These are phyloP conservation scores for Cladophialophora yegresii DNA, from an alignment of 2,329 filamentous ascomycete species.

Conservation along the genomic window DNA sequence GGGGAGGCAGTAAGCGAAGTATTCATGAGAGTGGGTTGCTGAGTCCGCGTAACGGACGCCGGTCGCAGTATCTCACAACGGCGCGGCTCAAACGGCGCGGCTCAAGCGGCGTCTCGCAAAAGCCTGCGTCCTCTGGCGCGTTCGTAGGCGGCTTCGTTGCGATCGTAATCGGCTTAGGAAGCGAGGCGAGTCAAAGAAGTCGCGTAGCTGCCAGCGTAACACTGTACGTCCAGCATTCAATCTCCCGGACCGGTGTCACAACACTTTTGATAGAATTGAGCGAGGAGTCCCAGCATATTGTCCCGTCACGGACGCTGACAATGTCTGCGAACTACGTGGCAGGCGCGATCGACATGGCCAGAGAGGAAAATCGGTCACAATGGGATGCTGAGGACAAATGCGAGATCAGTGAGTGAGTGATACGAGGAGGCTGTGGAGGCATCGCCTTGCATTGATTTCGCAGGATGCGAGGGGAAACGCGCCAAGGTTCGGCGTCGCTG, in stretches of 20 bases:
- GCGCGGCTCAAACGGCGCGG: conserved; percentile 17
- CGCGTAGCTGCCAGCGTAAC: not conserved
- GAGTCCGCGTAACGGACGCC: conserved; percentile 16
- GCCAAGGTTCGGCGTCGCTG: conserved; percentile 4
- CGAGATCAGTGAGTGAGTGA: not conserved
- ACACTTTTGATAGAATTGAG: conserved; percentile 19
- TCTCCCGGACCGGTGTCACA: conserved; percentile 32
- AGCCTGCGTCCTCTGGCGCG: conserved; percentile 13
- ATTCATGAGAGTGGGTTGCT: conserved; percentile 21
- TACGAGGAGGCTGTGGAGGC: not conserved
- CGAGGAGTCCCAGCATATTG: conserved; percentile 28
- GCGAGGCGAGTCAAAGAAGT: conserved; percentile 1
- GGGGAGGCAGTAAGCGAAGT: not conserved
- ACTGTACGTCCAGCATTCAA: conserved; percentile 19
- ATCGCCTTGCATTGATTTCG: not conserved
- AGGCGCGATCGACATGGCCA: conserved; percentile 15
- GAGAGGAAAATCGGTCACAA: not conserved
- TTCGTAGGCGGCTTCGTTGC: not conserved
- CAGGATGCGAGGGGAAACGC: conserved; percentile 1
- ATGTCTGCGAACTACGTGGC: conserved; percentile 15
- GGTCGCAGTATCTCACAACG: conserved; percentile 9
- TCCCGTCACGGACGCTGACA: conserved; percentile 22
- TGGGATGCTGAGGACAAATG: not conserved
- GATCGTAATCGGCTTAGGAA: conserved; percentile 7
- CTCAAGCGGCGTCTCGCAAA: conserved; percentile 8